phyloP scores from a whole-genome alignment of 2,329 filamentous ascomycete species.

The Fusarium sp. region DNA sequence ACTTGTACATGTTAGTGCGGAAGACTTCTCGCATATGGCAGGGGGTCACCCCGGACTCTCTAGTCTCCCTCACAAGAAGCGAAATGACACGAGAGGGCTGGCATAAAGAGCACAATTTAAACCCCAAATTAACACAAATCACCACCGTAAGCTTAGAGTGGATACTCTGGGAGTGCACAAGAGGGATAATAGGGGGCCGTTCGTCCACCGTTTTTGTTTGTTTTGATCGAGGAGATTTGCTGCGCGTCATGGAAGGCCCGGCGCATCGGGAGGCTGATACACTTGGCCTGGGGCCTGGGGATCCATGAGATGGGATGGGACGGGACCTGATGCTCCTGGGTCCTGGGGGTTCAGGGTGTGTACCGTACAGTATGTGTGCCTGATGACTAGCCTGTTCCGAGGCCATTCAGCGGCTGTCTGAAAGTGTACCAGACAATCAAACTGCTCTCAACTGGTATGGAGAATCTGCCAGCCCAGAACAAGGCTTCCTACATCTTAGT shows the following conservation, averaged over 20 bases:
- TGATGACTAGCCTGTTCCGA: constrained; percentile 25
- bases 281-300: constrained; percentile 22
- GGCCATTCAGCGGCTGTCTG: constrained; percentile 31
- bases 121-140: constrained; percentile 38
- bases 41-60: constrained; percentile 44
- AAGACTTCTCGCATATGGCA: constrained; percentile 34
- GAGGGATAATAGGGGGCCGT: constrained; percentile 28
- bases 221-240: constrained; percentile 47
- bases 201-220: constrained; percentile 45
- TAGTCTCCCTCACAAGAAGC: constrained; percentile 47
- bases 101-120: constrained; percentile 48
- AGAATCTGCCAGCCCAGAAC: constrained; percentile 6
- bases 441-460: constrained; percentile 12
- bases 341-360: constrained; percentile 16
- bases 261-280: constrained; percentile 32
- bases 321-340: constrained; percentile 16
- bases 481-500: constrained; percentile 3
- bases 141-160: constrained; percentile 45
- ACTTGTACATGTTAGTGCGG: constrained; percentile 12
- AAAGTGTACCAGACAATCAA: constrained; percentile 5
- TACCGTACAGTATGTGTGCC: constrained; percentile 13
- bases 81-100: constrained; percentile 47
- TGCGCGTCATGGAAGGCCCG: constrained; percentile 43
- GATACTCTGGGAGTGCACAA: constrained; percentile 32
- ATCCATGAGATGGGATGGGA: constrained; percentile 22